A percentile compares a stretch with the other conserved stretches of the same genome.
Conservation (phyloP, 139 green algal species). For the Tetradesmus obliquus region DNA sequence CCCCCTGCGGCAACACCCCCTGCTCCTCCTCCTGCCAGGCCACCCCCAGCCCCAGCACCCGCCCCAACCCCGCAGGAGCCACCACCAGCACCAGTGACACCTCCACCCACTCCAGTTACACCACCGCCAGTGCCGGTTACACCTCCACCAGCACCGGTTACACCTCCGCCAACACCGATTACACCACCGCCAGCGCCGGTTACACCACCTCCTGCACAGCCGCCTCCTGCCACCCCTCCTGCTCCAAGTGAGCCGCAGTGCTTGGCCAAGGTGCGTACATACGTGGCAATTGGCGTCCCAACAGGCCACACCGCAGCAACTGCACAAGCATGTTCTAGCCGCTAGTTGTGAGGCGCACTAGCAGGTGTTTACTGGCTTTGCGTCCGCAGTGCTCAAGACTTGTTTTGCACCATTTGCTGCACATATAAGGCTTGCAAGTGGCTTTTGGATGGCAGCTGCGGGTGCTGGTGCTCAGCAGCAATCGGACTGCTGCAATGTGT, state of each 20-base stretch:
- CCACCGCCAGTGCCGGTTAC: background rate
- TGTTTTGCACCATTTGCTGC: too few species aligned
- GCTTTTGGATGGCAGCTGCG: too few species aligned
- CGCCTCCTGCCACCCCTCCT: background rate
- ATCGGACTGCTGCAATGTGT: too few species aligned
- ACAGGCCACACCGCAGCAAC: too few species aligned
- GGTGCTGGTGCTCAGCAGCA: too few species aligned
- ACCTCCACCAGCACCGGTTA: background rate
- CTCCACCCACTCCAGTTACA: background rate
- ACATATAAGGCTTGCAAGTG: too few species aligned
- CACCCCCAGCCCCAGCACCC: background rate
- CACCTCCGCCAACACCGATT: background rate
- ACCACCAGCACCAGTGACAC: background rate
- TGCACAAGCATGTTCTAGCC: too few species aligned
- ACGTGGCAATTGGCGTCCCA: too few species aligned
- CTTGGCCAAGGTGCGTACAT: background rate
- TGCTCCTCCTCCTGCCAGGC: background rate
- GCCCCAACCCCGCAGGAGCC: background rate
- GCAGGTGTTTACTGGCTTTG: too few species aligned
- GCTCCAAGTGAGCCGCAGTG: background rate
- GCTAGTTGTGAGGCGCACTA: too few species aligned
- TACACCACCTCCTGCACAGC: background rate
- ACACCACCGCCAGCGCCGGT: background rate
- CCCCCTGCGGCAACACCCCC: too few species aligned
- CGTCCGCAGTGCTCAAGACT: too few species aligned